Percentiles rank a stretch among this genome's conserved stretches.
Evolutionary conservation across 1,284 basidiomycete species (phyloP).

Genomic region (Austroboletus novae-zelandiae): DNA sequence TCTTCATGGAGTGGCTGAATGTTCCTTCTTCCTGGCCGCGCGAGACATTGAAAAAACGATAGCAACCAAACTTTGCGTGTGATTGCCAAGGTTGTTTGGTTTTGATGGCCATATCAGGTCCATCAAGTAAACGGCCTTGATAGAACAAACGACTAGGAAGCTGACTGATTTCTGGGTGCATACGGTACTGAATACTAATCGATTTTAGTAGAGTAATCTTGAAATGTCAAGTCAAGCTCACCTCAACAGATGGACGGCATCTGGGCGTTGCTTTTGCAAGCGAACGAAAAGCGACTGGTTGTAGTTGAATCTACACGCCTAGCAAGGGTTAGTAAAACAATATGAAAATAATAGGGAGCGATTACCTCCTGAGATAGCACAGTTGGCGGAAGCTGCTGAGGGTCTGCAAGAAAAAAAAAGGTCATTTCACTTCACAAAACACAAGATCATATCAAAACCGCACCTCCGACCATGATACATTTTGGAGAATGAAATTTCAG

Average conservation of each 20-base stretch:
- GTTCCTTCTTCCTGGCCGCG: conserved; percentile 57
- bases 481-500: conserved; percentile 84
- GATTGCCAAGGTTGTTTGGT: conserved; percentile 88
- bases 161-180: conserved; percentile 95
- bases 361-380: conserved; percentile 82
- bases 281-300: conserved; percentile 95
- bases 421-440: neutral
- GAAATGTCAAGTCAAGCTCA: conserved; percentile 32
- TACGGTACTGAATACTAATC: conserved; percentile 94
- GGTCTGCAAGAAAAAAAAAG: conserved; percentile 54
- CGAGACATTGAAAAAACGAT: conserved; percentile 85
- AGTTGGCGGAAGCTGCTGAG: conserved; percentile 95
- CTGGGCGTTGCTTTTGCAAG: conserved; percentile 75
- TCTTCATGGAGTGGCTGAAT: conserved; percentile 74
- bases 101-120: conserved; percentile 84
- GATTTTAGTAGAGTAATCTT: conserved; percentile 3
- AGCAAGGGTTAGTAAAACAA: conserved; percentile 9
- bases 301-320: conserved; percentile 81
- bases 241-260: conserved; percentile 90
- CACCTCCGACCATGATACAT: conserved; percentile 94
- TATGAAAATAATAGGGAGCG: neutral
- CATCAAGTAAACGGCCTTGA: conserved; percentile 77
- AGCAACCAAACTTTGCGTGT: conserved; percentile 78
- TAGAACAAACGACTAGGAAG: conserved; percentile 94
- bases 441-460: conserved; percentile 17